These are phyloP conservation scores for Xylariales sp. DNA, from an alignment of 2,329 filamentous ascomycete genomes.

Conservation along the genomic window DNA sequence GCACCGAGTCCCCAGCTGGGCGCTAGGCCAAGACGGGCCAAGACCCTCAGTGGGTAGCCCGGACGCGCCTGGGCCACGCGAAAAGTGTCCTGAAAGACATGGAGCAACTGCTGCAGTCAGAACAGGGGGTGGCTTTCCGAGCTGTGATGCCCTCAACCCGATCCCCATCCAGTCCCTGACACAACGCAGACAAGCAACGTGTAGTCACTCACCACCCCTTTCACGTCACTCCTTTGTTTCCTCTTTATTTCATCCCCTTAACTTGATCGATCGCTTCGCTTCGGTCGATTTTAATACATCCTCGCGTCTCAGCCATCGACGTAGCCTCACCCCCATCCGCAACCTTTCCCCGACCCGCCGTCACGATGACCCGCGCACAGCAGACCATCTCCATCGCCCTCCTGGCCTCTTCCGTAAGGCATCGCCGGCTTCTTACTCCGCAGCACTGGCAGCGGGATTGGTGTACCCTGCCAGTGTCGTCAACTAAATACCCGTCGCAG, in stretches of 20 bases:
- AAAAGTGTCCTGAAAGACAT: slow-evolving; percentile 8
- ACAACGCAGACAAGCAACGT: neutral
- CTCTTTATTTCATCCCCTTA: neutral
- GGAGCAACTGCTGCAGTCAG: no score
- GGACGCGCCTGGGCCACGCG: no score
- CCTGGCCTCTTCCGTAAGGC: slow-evolving; percentile 77
- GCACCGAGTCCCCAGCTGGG: no score
- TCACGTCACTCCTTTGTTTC: slow-evolving; percentile 6
- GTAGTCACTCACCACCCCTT: neutral
- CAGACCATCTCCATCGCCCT: slow-evolving; percentile 88
- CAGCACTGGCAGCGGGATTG: no score
- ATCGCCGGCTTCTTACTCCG: no score
- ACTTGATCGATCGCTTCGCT: neutral
- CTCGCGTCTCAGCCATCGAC: neutral
- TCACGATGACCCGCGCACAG: slow-evolving; percentile 90
- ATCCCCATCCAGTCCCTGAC: neutral
- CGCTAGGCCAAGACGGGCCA: no score
- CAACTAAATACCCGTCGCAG: no score
- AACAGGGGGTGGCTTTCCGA: no score
- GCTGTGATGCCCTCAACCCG: no score
- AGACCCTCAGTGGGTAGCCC: no score
- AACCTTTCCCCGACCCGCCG: slow-evolving; percentile 11
- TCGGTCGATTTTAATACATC: neutral
- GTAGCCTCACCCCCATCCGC: neutral
- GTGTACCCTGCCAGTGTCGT: no score